Evolutionary conservation across 75 land plant species (phyloP).

Genomic region (Selaginella tamariscina): DNA sequence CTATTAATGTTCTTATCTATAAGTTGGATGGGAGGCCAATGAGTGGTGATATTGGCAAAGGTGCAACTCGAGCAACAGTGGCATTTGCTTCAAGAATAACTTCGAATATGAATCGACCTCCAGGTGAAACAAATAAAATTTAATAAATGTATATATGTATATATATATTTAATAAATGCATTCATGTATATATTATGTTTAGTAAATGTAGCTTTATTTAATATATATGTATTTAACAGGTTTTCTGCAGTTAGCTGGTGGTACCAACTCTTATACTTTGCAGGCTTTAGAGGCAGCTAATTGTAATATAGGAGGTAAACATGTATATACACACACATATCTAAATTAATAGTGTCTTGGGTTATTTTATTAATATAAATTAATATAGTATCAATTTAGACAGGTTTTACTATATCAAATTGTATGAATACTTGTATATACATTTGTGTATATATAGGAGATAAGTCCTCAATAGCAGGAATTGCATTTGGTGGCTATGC

Average conservation of each 20-base stretch:
- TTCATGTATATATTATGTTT: not conserved
- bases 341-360: constrained; percentile 2
- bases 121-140: too few species aligned
- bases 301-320: not conserved
- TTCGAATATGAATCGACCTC: constrained; percentile 38
- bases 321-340: not conserved
- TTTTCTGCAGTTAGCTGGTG: constrained; percentile 86
- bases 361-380: too few species aligned
- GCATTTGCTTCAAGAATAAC: constrained; percentile 46
- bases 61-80: constrained; percentile 75
- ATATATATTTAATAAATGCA: too few species aligned
- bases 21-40: constrained; percentile 99
- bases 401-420: constrained; percentile 4
- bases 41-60: constrained; percentile 93
- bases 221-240: constrained; percentile 29
- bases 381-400: too few species aligned
- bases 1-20: too few species aligned
- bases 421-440: not conserved
- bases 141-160: too few species aligned
- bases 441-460: not conserved
- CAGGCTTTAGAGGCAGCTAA: constrained; percentile 28
- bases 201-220: not conserved
- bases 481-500: constrained; percentile 92
- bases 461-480: constrained; percentile 25
- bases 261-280: constrained; percentile 77